Conservation (phyloP, 352 stramenopile species). For the Phytophthora melonis region DNA sequence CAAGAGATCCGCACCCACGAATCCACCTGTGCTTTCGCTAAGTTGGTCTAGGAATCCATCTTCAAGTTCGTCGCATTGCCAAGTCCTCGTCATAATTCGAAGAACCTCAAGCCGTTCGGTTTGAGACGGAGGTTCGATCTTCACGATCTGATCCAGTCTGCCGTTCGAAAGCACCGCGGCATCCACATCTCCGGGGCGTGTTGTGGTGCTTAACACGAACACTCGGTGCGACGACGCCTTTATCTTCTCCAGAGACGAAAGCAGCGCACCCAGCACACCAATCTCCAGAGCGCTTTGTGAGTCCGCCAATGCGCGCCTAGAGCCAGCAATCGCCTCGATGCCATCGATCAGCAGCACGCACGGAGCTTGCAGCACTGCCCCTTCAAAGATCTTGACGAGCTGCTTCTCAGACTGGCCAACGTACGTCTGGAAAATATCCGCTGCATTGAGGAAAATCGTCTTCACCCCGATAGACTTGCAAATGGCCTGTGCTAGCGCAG, state of each 20-base stretch:
- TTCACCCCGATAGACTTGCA: constrained; percentile 50
- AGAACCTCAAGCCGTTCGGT: constrained; percentile 93
- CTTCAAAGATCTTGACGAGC: constrained; percentile 72
- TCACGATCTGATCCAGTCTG: constrained; percentile 96
- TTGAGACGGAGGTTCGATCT: constrained; percentile 95
- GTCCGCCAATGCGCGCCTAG: constrained; percentile 63
- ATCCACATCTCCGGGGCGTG: constrained; percentile 87
- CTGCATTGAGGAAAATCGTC: constrained; percentile 73
- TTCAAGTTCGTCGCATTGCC: constrained; percentile 54
- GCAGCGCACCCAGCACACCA: constrained; percentile 83
- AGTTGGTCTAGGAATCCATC: constrained; percentile 90
- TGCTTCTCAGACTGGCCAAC: constrained; percentile 92
- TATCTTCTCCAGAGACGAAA: constrained; percentile 87
- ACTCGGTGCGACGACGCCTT: constrained; percentile 49
- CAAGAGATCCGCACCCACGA: constrained; percentile 90
- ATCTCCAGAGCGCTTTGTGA: constrained; percentile 74
- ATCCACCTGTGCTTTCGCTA: constrained; percentile 96
- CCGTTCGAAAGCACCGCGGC: constrained; percentile 95
- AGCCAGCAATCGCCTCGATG: constrained; percentile 88
- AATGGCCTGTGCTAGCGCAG: constrained; percentile 55
- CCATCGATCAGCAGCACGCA: constrained; percentile 91
- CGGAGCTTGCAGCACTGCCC: constrained; percentile 49
- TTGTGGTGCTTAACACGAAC: constrained; percentile 85
- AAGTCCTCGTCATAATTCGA: constrained; percentile 89
- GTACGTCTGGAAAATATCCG: constrained; percentile 95